Base-by-base conservation (phyloP, 805 yeast species). In the Tetrapisispora fleetii region DNA sequence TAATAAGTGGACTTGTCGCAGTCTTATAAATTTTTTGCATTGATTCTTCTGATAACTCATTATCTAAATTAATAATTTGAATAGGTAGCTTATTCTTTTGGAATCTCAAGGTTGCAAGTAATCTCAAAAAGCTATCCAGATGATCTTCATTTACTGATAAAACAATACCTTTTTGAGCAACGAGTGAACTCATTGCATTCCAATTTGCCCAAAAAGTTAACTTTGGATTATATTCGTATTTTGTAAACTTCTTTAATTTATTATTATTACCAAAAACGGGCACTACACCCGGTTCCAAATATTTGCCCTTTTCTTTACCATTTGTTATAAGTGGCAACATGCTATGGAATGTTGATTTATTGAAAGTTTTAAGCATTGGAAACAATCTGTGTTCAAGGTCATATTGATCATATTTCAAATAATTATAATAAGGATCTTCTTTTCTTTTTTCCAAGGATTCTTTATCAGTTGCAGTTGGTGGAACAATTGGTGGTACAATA, bases 101-200 rank as follows among this genome's bases (percentile, higher is more conserved):
- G 17, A 61, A 64, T 35, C 75, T 58, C 19, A 72, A 55, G 40
- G 76, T 59, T 1, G 75, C 73, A 38, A 85, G 62, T 17, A 69
- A 45, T 9, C 60, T 56, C 2, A 63, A 45, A 16, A 69, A 54
- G 13, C 65, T 56, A 10, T 54, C 52, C 5, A 64, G 53, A 48
- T 66, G 68, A 3, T 46, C 47, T 48, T 69, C 69, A 11, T 51
- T 53, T 17, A 54, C 51, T 41, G 53, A 48, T 37, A 56, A 21
- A 4, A 56, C 53, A 37, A 59, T 58, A 48, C 64, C 64, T 17
- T 52, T 50, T 19, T 46, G 48, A 10, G 47, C 51, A 35, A 50
- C 45, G 3, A 14, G 38, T n/a, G 51, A 39, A 38, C 58, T 50
- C 50, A 52, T 47, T 16, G 44, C 41, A 18, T 49, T 50, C 60